phyloP scores from a whole-genome alignment of 305 asterid species.

The Euphrasia arctica region DNA sequence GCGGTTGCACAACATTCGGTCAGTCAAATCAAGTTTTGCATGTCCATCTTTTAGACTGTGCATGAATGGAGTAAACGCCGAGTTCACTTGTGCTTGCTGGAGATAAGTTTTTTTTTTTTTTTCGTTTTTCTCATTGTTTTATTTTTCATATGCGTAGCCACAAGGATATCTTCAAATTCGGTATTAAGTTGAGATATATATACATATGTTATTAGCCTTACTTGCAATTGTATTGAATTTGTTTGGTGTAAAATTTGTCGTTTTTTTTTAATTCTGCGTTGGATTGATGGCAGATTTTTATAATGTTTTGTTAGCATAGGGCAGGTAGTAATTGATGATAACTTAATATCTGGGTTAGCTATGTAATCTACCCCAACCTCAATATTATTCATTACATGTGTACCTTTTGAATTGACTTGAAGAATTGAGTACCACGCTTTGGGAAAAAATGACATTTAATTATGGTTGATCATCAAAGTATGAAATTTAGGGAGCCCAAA shows the following conservation, averaged over 20 bases:
- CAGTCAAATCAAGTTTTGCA: conserved; percentile 28
- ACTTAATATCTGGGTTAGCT: background rate
- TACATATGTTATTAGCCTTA: background rate
- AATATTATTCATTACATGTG: too few relatives aligned
- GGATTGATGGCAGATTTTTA: too few relatives aligned
- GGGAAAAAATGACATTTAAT: too few relatives aligned
- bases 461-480: too few relatives aligned
- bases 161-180: background rate
- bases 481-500: too few relatives aligned
- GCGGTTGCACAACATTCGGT: conserved; percentile 28
- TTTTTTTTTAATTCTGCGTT: too few relatives aligned
- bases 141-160: background rate
- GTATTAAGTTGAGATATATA: background rate
- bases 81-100: conserved; percentile 26
- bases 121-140: background rate
- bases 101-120: conserved; percentile 27
- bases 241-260: background rate
- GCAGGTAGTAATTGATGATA: background rate
- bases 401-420: too few relatives aligned
- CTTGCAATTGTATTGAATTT: background rate
- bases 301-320: background rate
- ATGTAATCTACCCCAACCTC: too few relatives aligned
- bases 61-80: conserved; percentile 20
- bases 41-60: conserved; percentile 4
- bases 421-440: too few relatives aligned